Evolutionary conservation across 257 asterid genomes (phyloP).

Genomic region (Fraxinus anomala): DNA sequence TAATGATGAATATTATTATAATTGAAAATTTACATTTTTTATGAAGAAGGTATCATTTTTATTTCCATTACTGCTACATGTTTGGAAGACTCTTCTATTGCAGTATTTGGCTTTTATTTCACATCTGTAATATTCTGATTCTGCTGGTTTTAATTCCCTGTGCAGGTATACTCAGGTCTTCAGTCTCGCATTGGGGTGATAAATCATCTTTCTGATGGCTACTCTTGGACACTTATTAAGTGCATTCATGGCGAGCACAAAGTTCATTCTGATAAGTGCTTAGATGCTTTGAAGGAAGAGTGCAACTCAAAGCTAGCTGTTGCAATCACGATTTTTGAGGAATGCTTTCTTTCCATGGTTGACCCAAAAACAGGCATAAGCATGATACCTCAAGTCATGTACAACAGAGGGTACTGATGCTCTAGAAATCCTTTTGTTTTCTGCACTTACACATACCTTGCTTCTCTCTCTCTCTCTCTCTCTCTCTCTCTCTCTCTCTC

Average conservation of each 20-base stretch:
- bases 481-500: too few species aligned
- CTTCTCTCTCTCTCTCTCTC: too few species aligned
- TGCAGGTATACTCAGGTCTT: slow-evolving; percentile 79
- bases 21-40: slow-evolving; percentile 9
- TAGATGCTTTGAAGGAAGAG: slow-evolving; percentile 78
- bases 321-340: slow-evolving; percentile 94
- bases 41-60: slow-evolving; percentile 7
- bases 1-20: not conserved
- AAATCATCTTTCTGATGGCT: slow-evolving; percentile 66
- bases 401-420: slow-evolving; percentile 84
- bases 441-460: slow-evolving; percentile 5
- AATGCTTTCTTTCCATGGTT: slow-evolving; percentile 97
- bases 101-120: slow-evolving; percentile 7
- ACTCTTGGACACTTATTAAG: slow-evolving; percentile 79
- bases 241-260: slow-evolving; percentile 79
- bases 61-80: slow-evolving; percentile 19
- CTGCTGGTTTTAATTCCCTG: slow-evolving; percentile 8
- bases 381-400: slow-evolving; percentile 97
- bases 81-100: slow-evolving; percentile 16
- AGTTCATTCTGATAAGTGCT: slow-evolving; percentile 59
- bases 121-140: not conserved
- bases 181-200: slow-evolving; percentile 66
- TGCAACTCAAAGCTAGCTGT: slow-evolving; percentile 96
- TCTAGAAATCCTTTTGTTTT: slow-evolving; percentile 18
- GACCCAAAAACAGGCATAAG: slow-evolving; percentile 91